Percentiles rank a stretch among this genome's conserved stretches.
phyloP scores from a whole-genome alignment of 768 basidiomycete genomes.

The Polyporus arcularius region DNA sequence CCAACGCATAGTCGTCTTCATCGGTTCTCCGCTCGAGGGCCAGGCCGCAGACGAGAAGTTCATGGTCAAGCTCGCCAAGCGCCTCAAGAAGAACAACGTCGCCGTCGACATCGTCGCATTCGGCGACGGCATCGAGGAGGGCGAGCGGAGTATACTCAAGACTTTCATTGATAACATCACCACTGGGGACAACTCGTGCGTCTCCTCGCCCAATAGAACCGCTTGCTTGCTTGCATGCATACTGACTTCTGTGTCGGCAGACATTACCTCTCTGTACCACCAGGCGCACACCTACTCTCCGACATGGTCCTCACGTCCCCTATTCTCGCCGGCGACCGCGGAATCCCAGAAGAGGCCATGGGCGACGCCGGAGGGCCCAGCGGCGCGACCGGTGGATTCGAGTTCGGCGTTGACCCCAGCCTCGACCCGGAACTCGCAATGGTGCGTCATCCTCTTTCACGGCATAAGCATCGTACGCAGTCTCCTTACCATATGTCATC shows the following conservation, averaged over 20 bases:
- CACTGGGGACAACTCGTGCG: conserved; percentile 86
- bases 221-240: background rate
- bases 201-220: conserved; percentile 13
- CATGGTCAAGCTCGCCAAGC: conserved; percentile 90
- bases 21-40: conserved; percentile 84
- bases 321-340: conserved; percentile 78
- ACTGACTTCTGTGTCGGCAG: conserved; percentile 38
- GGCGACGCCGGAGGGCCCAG: conserved; percentile 46
- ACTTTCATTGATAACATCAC: conserved; percentile 82
- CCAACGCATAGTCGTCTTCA: conserved; percentile 93
- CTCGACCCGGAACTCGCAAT: conserved; percentile 96
- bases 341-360: conserved; percentile 64
- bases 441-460: conserved; percentile 48
- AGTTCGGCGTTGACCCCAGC: conserved; percentile 93
- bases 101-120: conserved; percentile 90
- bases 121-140: conserved; percentile 85
- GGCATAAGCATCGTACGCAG: too few relatives aligned
- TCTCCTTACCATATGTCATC: background rate
- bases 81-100: conserved; percentile 99
- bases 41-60: conserved; percentile 71
- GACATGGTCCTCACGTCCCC: conserved; percentile 81
- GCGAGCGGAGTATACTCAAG: conserved; percentile 68
- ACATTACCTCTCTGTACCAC: conserved; percentile 78
- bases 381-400: conserved; percentile 57
- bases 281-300: conserved; percentile 79